Evolutionary conservation across 768 basidiomycete genomes (phyloP), one percentile per base, ranked within the genome.

Genomic region (Lentinus tigrinus): DNA sequence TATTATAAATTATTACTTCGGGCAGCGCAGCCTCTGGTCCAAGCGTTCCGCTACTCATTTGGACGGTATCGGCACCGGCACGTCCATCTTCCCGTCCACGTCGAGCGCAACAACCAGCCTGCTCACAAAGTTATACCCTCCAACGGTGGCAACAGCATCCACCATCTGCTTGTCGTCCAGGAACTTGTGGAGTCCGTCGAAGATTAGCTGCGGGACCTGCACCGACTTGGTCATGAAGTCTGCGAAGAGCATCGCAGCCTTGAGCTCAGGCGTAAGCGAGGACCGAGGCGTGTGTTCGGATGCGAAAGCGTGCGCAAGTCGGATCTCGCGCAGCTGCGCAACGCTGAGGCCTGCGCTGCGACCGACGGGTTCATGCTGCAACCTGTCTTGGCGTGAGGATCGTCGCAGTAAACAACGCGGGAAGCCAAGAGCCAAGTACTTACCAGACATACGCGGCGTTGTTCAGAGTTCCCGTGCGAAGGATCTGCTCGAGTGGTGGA

Each of bases 361-460:
- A n/a, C 64, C 73, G 37, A 70, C 65, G 24, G 70, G 64, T 47
- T 72, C 70, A 62, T 74, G 73, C 49, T 71, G 69, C 34, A 72
- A 27, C 73, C 73, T 70, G 43, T 38, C 2, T n/a, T 9, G 17
- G 47, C 21, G 26, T 36, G 47, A 17, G n/a, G 4, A 27, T 23
- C 3, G 19, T 46, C 23, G 19, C n/a, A 23, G 16, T 9, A 19
- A 23, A 46, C 10, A 7, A 23, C 21, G 13, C 24, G 21, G 23
- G 23, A 11, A 46, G 43, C 43, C 43, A 24, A 46, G 43, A 24
- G 7, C 11, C 31, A 31, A 23, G 52, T 4, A 21, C 49, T 34
- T 40, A 64, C 65, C 65, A 66, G 48, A 64, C 61, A 47, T 69
- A 72, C 11, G 68, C 53, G 1, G 69, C 65, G n/a, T 63, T 62